Evolutionary conservation across 2,329 filamentous ascomycete species (phyloP).

Genomic region (Phoma herbarum): DNA sequence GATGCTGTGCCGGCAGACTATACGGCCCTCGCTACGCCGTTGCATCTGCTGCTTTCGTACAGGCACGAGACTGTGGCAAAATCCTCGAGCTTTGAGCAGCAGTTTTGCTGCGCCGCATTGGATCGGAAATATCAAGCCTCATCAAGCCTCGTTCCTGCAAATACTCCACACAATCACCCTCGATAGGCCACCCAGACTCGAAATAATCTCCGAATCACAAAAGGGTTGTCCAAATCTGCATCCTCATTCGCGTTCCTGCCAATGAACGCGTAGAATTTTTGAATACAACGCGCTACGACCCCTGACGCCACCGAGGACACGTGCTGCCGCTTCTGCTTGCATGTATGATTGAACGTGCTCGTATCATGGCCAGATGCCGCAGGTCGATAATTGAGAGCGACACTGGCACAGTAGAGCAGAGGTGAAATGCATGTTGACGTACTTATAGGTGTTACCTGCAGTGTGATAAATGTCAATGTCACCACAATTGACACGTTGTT

Average conservation of each 20-base stretch:
- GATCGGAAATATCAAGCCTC: constrained; percentile 1
- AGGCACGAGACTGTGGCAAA: constrained; percentile 2
- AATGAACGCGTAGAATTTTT: constrained; percentile 20
- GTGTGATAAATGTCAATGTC: neutral
- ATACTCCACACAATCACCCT: constrained; percentile 3
- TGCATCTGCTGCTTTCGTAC: neutral
- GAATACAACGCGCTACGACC: constrained; percentile 3
- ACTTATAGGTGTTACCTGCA: neutral
- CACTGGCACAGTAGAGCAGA: neutral
- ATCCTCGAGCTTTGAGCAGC: neutral
- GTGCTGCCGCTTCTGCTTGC: constrained; percentile 1
- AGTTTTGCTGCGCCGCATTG: constrained; percentile 8
- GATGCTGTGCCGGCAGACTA: neutral
- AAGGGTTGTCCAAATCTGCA: constrained; percentile 20
- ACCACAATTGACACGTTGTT: neutral
- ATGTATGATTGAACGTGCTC: neutral
- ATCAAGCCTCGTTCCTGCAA: constrained; percentile 6
- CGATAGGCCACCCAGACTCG: constrained; percentile 7
- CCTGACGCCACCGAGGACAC: constrained; percentile 5
- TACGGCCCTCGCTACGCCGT: constrained; percentile 1
- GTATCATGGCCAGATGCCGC: constrained; percentile 1
- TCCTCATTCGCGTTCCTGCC: constrained; percentile 20
- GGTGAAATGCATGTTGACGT: neutral
- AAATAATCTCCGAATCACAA: constrained; percentile 38
- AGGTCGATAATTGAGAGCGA: neutral